These are phyloP conservation scores for Talaromyces atroroseus DNA, from an alignment of 2,329 filamentous ascomycete species.

Conservation along the genomic window DNA sequence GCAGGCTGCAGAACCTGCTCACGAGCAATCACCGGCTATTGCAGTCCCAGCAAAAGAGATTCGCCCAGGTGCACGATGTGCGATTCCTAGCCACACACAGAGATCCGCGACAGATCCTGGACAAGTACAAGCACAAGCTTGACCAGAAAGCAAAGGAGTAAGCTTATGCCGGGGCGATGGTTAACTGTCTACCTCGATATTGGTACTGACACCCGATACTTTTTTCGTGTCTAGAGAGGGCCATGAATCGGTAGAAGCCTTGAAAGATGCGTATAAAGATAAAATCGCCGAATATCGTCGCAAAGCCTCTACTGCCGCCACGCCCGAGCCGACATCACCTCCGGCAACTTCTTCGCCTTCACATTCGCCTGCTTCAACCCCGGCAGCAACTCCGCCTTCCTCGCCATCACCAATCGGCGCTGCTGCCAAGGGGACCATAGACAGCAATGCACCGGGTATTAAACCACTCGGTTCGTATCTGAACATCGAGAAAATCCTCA, in stretches of 20 bases:
- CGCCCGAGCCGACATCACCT: slow-evolving; percentile 36
- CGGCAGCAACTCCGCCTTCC: background rate
- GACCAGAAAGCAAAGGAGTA: slow-evolving; percentile 69
- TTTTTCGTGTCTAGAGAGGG: slow-evolving; percentile 49
- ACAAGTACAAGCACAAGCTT: slow-evolving; percentile 85
- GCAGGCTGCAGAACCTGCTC: slow-evolving; percentile 46
- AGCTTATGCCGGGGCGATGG: background rate
- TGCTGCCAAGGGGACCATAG: slow-evolving; percentile 33
- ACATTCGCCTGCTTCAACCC: background rate
- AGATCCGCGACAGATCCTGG: slow-evolving; percentile 59
- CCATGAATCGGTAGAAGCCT: slow-evolving; percentile 50
- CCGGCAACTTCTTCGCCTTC: slow-evolving; percentile 9
- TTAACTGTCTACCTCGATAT: background rate
- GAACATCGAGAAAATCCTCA: slow-evolving; percentile 70
- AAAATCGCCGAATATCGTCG: slow-evolving; percentile 70
- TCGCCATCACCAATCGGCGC: slow-evolving; percentile 20
- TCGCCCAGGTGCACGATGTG: slow-evolving; percentile 88
- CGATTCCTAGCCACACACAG: slow-evolving; percentile 80
- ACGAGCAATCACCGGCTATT: slow-evolving; percentile 23
- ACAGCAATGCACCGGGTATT: slow-evolving; percentile 45
- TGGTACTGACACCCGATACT: slow-evolving; percentile 49
- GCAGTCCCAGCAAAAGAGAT: slow-evolving; percentile 62
- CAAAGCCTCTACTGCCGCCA: slow-evolving; percentile 54
- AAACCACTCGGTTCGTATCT: slow-evolving; percentile 65
- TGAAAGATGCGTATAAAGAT: slow-evolving; percentile 78